A percentile compares a stretch with the other conserved stretches of the same genome.
phyloP scores from a whole-genome alignment of 805 yeast genomes.

The Candida sphagnicola region DNA sequence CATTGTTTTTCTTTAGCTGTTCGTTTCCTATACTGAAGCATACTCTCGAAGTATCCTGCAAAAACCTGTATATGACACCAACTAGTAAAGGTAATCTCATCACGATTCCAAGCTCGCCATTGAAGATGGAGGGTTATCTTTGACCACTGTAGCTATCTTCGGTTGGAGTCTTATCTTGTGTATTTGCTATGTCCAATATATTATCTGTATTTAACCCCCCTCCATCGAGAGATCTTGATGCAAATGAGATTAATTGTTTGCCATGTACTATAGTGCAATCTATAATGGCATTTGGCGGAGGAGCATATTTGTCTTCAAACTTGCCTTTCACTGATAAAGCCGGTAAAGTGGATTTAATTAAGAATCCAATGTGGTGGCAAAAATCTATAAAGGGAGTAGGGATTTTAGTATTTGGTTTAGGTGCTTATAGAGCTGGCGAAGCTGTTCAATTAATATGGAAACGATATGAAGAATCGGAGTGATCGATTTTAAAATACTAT shows the following conservation, averaged over 20 bases:
- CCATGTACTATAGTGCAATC: slow-evolving; percentile 39
- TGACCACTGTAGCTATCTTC: neutral
- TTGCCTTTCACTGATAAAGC: slow-evolving; percentile 25
- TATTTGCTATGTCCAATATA: slow-evolving; percentile 25
- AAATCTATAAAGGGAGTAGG: slow-evolving; percentile 30
- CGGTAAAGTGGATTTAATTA: slow-evolving; percentile 27
- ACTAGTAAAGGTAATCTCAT: too few relatives aligned
- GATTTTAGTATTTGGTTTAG: slow-evolving; percentile 30
- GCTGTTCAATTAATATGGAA: slow-evolving; percentile 19
- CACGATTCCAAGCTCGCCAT: too few relatives aligned
- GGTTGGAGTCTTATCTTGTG: neutral
- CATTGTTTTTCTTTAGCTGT: too few relatives aligned
- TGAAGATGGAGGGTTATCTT: too few relatives aligned
- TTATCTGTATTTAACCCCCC: slow-evolving; percentile 34
- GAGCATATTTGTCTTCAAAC: slow-evolving; percentile 25
- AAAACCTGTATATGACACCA: too few relatives aligned
- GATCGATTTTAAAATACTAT: too few relatives aligned
- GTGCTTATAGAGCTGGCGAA: slow-evolving; percentile 32
- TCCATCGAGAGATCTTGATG: slow-evolving; percentile 19
- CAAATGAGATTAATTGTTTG: slow-evolving; percentile 22
- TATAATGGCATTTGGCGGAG: slow-evolving; percentile 28
- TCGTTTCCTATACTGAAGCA: too few relatives aligned
- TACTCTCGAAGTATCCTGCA: too few relatives aligned
- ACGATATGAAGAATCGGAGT: slow-evolving; percentile 5
- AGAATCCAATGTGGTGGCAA: slow-evolving; percentile 41